Conservation (phyloP, 129 eudicot species). For the Centaurea solstitialis region DNA sequence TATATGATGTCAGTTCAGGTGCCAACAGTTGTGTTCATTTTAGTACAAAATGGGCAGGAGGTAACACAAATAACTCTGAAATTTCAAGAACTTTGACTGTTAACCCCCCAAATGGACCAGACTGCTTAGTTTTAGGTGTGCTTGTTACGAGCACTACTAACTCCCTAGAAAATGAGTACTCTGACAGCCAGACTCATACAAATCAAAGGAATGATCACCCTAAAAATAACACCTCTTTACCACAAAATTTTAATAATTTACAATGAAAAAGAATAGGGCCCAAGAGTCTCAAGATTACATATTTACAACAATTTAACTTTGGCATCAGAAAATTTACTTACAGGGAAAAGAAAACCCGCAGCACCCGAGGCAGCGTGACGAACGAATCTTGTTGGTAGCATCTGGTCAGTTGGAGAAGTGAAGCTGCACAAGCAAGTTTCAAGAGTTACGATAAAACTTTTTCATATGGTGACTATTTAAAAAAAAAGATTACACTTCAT, state of each 20-base stretch:
- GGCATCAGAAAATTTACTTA: background rate
- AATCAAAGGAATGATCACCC: too few relatives aligned
- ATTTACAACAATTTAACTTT: background rate
- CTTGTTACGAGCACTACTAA: too few relatives aligned
- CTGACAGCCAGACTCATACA: background rate
- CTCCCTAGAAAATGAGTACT: background rate
- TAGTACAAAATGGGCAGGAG: too few relatives aligned
- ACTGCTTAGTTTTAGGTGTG: too few relatives aligned
- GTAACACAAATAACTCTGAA: too few relatives aligned
- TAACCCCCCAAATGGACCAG: too few relatives aligned
- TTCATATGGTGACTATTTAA: background rate
- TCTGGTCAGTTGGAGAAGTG: background rate
- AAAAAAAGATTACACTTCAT: background rate
- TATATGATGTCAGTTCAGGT: too few relatives aligned
- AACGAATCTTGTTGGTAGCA: slow-evolving; percentile 2
- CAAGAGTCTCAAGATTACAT: background rate
- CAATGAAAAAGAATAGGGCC: background rate
- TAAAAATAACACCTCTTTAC: too few relatives aligned
- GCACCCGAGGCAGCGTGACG: slow-evolving; percentile 19
- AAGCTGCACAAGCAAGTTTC: slow-evolving; percentile 8
- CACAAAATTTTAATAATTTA: background rate
- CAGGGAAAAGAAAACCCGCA: background rate
- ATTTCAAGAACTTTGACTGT: too few relatives aligned
- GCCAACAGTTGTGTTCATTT: too few relatives aligned
- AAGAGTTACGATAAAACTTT: background rate